These are phyloP conservation scores for Wickerhamiella australiensis DNA, from an alignment of 805 yeast species.

Conservation along the genomic window DNA sequence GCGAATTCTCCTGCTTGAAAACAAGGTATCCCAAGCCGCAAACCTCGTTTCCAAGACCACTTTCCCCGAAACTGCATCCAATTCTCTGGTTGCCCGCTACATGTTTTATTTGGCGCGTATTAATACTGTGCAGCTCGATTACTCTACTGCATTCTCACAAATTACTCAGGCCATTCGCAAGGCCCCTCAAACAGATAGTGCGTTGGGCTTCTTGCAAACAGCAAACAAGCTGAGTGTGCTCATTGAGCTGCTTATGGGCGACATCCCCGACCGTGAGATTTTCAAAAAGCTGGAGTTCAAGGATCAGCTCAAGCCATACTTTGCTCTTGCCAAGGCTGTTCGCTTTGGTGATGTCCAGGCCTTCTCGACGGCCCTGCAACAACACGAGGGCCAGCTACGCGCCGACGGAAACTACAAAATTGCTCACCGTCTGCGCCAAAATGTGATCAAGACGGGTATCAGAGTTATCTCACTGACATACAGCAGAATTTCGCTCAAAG, in stretches of 20 bases:
- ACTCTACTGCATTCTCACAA: constrained; percentile 78
- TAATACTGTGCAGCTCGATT: constrained; percentile 82
- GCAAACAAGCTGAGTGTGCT: constrained; percentile 80
- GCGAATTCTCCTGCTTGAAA: constrained; percentile 63
- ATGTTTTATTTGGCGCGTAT: constrained; percentile 84
- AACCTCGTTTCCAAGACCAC: constrained; percentile 80
- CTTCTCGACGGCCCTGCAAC: constrained; percentile 58
- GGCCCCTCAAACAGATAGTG: constrained; percentile 79
- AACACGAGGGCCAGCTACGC: constrained; percentile 49
- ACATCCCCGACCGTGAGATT: constrained; percentile 77
- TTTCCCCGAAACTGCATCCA: constrained; percentile 75
- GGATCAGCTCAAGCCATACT: constrained; percentile 62
- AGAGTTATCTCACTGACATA: constrained; percentile 85
- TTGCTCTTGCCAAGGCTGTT: constrained; percentile 81
- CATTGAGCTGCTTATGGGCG: constrained; percentile 91
- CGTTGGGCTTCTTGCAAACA: constrained; percentile 77
- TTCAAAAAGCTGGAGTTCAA: constrained; percentile 56
- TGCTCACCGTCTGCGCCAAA: constrained; percentile 82
- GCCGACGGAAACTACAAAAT: constrained; percentile 73
- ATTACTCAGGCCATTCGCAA: constrained; percentile 92
- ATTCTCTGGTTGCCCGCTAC: constrained; percentile 83
- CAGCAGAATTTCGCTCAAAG: constrained; percentile 80
- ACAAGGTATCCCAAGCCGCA: constrained; percentile 77
- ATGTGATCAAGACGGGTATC: constrained; percentile 95
- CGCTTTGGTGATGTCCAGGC: constrained; percentile 77